phyloP scores from a whole-genome alignment of 192 early-diverging fungal genomes.

The Thamnidium elegans region DNA sequence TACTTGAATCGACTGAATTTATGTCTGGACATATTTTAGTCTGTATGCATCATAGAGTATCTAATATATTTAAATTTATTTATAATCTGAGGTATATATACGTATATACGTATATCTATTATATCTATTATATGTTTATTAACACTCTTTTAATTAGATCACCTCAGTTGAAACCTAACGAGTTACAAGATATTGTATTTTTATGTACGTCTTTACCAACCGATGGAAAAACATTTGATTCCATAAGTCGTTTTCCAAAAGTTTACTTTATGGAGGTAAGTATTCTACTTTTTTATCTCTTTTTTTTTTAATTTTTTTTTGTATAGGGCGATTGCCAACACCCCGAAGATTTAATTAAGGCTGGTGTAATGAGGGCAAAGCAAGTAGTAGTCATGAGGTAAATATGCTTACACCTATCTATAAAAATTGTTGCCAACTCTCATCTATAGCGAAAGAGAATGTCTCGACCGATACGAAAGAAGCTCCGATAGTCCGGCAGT shows the following conservation, averaged over 20 bases:
- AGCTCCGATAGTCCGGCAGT: conserved; percentile 45
- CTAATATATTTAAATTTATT: conserved; percentile 36
- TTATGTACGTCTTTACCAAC: conserved; percentile 36
- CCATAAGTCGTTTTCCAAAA: conserved; percentile 42
- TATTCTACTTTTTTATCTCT: not conserved
- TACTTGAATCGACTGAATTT: conserved; percentile 18
- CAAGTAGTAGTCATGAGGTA: conserved; percentile 49
- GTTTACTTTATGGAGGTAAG: conserved; percentile 47
- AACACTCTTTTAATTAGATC: conserved; percentile 17
- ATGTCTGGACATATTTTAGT: conserved; percentile 43
- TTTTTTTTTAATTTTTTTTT: not conserved
- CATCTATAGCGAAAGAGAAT: conserved; percentile 25
- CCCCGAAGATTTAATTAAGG: conserved; percentile 45
- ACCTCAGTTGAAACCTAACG: conserved; percentile 36
- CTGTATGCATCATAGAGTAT: conserved; percentile 39
- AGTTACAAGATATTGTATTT: conserved; percentile 50
- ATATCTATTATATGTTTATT: not conserved
- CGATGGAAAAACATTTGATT: conserved; percentile 34
- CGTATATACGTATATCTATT: not conserved
- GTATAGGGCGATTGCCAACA: conserved; percentile 44
- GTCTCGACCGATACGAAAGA: conserved; percentile 35
- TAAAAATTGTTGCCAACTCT: not conserved
- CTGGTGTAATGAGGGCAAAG: conserved; percentile 42
- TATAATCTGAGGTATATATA: conserved; percentile 26
- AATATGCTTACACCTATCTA: not conserved